Evolutionary conservation across 2,329 filamentous ascomycete species (phyloP), one percentile per base, ranked within the genome.

Genomic region (Pestalotiopsis sp.): DNA sequence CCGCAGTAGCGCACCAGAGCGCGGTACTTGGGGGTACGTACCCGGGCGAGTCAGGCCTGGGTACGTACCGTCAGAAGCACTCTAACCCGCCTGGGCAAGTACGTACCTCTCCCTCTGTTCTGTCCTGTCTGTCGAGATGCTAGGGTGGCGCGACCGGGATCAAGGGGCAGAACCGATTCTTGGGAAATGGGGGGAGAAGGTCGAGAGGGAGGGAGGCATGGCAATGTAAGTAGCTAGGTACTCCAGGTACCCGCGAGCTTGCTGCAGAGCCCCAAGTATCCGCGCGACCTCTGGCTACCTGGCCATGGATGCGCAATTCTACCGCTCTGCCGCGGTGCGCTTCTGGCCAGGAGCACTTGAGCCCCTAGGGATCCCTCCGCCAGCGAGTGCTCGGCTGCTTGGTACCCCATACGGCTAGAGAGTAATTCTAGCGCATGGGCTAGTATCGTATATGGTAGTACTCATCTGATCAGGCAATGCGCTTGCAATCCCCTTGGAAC

Each of bases 21-120:
- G 39, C 27, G 45, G 36, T 65, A 65, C 62, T 65, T 65, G 12
- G 14, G 20, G 36, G 62, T 65, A 65, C 62, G 62, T 65, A 65
- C 62, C 20, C 39, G 4, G 6, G 20, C 39, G 45, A 56, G 39
- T 49, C 59, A 62, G 59, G 41, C 20, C 31, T 9, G 9, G 45
- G 65, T 59, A 67, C 62, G 57, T 49, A 52, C 62, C 38, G n/a
- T 38, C 23, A 49, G 45, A 20, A n/a, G n/a, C 45, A 52, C 17
- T 52, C 45, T n/a, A 52, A n/a, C 31, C 31, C 0, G 7, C 31
- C 7, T 7, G 14, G 25, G 23, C 5, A 6, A 20, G 62, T 65
- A 65, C 62, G 25, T 65, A 49, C 25, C 20, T 38, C 20, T 52
- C 9, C 20, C 17, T 52, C 41, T 49, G 31, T 49, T 49, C 41